A percentile compares a stretch with the other conserved stretches of the same genome.
Conservation (phyloP, 2,329 filamentous ascomycete species). For the Talaromyces marneffei region DNA sequence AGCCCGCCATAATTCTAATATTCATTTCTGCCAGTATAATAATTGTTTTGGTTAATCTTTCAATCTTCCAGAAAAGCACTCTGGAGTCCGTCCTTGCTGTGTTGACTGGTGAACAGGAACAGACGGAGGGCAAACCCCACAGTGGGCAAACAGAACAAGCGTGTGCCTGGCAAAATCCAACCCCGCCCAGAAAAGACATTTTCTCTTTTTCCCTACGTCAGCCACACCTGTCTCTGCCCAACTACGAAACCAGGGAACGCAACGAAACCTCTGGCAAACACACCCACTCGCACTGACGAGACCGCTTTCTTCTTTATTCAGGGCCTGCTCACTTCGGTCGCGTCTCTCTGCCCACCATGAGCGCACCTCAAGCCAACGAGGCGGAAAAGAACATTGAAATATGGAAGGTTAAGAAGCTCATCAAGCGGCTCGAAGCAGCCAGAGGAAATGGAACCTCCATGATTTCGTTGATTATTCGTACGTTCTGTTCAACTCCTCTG, state of each 20-base stretch:
- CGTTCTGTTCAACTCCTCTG: constrained; percentile 32
- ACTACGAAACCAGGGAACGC: too few species aligned
- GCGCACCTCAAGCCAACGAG: constrained; percentile 73
- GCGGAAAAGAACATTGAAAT: constrained; percentile 95
- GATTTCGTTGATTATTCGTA: constrained; percentile 99
- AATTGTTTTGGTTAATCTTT: too few species aligned
- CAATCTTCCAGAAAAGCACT: too few species aligned
- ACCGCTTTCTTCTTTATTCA: neutral
- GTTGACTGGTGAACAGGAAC: neutral
- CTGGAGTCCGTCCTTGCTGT: too few species aligned
- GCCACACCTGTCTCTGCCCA: neutral
- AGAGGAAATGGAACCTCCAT: constrained; percentile 98
- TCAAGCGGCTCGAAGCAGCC: constrained; percentile 95
- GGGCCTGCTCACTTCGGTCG: constrained; percentile 13
- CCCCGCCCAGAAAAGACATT: neutral
- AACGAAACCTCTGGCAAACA: too few species aligned
- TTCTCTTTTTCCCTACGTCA: neutral
- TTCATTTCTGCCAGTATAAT: too few species aligned
- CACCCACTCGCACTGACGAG: neutral
- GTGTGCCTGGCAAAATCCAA: constrained; percentile 6
- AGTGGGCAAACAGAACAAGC: neutral
- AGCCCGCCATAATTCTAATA: too few species aligned
- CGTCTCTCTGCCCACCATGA: constrained; percentile 59
- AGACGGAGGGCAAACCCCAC: constrained; percentile 8
- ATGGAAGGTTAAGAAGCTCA: constrained; percentile 97